Base-by-base conservation (phyloP, 2,329 filamentous ascomycete genomes). In the Ophiostoma angusticollis region DNA sequence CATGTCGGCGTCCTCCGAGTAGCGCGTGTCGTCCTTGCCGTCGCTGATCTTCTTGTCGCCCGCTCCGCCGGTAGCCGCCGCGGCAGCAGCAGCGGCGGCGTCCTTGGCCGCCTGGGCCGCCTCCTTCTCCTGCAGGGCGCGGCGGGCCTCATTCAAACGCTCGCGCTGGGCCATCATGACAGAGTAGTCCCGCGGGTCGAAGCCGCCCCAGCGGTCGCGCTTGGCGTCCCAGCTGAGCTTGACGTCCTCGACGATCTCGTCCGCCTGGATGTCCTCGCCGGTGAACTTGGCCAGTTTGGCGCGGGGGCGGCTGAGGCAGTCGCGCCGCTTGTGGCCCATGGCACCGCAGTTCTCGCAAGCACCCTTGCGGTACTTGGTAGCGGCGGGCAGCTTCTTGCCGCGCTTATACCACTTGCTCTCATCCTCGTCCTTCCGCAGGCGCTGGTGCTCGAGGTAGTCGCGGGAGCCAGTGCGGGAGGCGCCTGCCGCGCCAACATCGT, bases 271-370 rank as follows among this genome's bases (percentile, higher is more conserved):
- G 55, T 96, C 81, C 53, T 76, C 80, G 17, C 91, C 91, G 0
- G 87, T 93, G 77, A 82, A 95, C 56, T 80, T 86, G 9, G 91
- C 91, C 46, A 91, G 89, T 41, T 80, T 78, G 37, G 93, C 93
- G 43, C 91, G 75, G 22, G 87, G 91, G 39, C 91, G 74, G 53
- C 80, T 85, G 36, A 98, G 63, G 55, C 91, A 98, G 54, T 96
- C 89, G 56, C 93, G 94, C 37, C 78, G 81, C 62, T 93, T 93
- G 63, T 98, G 91, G 48, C 84, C 86, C 83, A 96, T 93, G 42
- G 86, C 80, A 52, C 91, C 91, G 64, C 91, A 98, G 62, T 98
- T 98, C 61, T 96, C 89, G 63, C 91, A 98, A 38, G 91, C 89
- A 54, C 93, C 91, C 65, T 96, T 98, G 49, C 93, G 84, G 58